Base-by-base conservation (phyloP, 495 filamentous ascomycete genomes). In the Aspergillus kassunensis region DNA sequence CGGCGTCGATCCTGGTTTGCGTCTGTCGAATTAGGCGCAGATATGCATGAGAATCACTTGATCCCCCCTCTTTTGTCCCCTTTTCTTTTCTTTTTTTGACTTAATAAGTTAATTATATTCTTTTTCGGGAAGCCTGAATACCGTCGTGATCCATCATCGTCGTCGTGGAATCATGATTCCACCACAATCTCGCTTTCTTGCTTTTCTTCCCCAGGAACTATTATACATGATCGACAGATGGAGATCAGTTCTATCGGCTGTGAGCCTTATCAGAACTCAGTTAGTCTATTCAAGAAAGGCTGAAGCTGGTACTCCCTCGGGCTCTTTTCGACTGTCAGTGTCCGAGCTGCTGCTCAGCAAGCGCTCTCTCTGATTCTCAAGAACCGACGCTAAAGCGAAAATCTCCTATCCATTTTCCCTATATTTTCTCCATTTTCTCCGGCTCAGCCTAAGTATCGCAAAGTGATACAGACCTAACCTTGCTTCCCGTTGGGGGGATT, bases 241-340 rank as follows among this genome's bases (percentile, higher is more conserved):
- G 61, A 69, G 68, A 73, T 73, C 68, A 66, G 62, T 61, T 70
- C 65, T 71, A 73, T 73, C 68, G 67, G 63, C 53, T 68, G 65
- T 44, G 60, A 66, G 64, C 62, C 62, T 65, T 55, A 56, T 50
- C 50, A 54, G 30, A 62, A 40, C 59, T 61, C 52, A n/a, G n/a
- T n/a, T n/a, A n/a, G n/a, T n/a, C n/a, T n/a, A n/a, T n/a, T n/a
- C n/a, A n/a, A n/a, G n/a, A n/a, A n/a, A n/a, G n/a, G n/a, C n/a
- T n/a, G n/a, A n/a, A n/a, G n/a, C n/a, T n/a, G n/a, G n/a, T n/a
- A n/a, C n/a, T n/a, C 21, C 27, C 23, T 42, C 39, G 39, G 44
- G 24, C 13, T 46, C 44, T 46, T n/a, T 35, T 35, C 12, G 44
- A 33, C 37, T 1, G 18, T 18, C n/a, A 37, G 34, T 7, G 37